Evolutionary conservation across 176 grass and related monocot species (phyloP), one percentile per base, ranked within the genome.

Genomic region (Pontederia paniculata): DNA sequence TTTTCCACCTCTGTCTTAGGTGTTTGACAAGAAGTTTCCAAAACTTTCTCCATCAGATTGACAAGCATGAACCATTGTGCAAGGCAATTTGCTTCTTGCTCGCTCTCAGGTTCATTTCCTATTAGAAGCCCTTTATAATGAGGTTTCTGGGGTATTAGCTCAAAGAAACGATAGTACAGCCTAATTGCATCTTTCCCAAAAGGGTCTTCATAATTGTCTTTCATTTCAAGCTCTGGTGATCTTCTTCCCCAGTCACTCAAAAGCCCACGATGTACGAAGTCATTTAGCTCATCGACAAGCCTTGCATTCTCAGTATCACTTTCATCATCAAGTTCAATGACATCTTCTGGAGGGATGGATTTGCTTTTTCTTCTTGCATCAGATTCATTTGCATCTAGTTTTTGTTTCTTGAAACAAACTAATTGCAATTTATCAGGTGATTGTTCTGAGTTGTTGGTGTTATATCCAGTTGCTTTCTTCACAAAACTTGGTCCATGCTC

Each of bases 141-240:
- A 60, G 84, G 84, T 63, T 63, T 72, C 22, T 87, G 84, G 9
- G 84, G 84, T 58, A 87, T 75, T 51, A 87, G 13, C 56, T 74
- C 23, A 55, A 87, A 87, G 57, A 82, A 87, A 19, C 23, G 57
- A 73, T 74, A 75, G 23, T 87, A 82, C 47, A 78, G 67, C 52
- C 67, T 63, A 68, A 72, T 72, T 16, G 84, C 78, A 48, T 76
- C 71, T 55, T 68, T 41, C 45, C 67, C 75, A 47, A 65, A 82
- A 68, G 78, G 75, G 42, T 88, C 84, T 65, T 23, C 45, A 25
- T 21, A 60, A 37, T 56, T 62, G 22, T 5, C 52, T 62, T 87
- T 78, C 42, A 67, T 44, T 48, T 79, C 78, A 66, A 69, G 78
- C 25, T 78, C 78, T 23, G 81, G 71, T 8, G 62, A 72, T 55